Percentiles rank a stretch among this genome's conserved stretches.
Conservation (phyloP, 495 filamentous ascomycete species). For the Neurospora sp. region DNA sequence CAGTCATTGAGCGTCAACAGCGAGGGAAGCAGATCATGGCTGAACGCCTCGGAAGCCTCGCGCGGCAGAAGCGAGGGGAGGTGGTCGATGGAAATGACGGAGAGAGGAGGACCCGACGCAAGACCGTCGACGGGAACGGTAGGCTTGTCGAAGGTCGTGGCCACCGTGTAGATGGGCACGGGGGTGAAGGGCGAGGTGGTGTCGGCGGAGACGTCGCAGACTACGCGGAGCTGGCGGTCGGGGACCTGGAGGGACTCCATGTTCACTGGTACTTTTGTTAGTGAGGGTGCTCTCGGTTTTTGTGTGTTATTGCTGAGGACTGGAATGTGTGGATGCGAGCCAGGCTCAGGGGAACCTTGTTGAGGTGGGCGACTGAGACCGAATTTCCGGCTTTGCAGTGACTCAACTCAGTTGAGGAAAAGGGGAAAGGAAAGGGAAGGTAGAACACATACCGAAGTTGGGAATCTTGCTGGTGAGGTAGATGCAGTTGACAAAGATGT, state of each 20-base stretch:
- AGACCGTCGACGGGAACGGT: constrained; percentile 61
- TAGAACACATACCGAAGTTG: constrained; percentile 17
- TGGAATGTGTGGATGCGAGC: background rate
- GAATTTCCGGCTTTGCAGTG: background rate
- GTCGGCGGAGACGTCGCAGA: constrained; percentile 74
- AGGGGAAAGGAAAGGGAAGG: background rate
- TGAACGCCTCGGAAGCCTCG: constrained; percentile 82
- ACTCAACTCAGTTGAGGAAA: background rate
- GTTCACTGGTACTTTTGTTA: constrained; percentile 37
- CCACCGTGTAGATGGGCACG: constrained; percentile 75
- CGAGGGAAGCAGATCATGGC: constrained; percentile 64
- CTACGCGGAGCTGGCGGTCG: constrained; percentile 65
- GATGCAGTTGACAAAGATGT: constrained; percentile 89
- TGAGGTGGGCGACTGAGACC: background rate
- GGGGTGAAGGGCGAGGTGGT: constrained; percentile 47
- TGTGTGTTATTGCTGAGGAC: background rate
- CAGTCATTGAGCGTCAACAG: constrained; percentile 71
- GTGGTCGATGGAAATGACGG: constrained; percentile 84
- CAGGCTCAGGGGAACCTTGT: background rate
- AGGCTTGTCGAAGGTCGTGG: constrained; percentile 76
- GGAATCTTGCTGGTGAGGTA: constrained; percentile 52
- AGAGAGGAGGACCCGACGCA: constrained; percentile 47
- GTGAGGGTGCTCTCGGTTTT: background rate
- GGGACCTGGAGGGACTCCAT: constrained; percentile 55
- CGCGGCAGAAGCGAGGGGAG: constrained; percentile 78